A percentile compares a stretch with the other conserved stretches of the same genome.
Conservation (phyloP, 257 asterid genomes). For the Ilex aquifolium region DNA sequence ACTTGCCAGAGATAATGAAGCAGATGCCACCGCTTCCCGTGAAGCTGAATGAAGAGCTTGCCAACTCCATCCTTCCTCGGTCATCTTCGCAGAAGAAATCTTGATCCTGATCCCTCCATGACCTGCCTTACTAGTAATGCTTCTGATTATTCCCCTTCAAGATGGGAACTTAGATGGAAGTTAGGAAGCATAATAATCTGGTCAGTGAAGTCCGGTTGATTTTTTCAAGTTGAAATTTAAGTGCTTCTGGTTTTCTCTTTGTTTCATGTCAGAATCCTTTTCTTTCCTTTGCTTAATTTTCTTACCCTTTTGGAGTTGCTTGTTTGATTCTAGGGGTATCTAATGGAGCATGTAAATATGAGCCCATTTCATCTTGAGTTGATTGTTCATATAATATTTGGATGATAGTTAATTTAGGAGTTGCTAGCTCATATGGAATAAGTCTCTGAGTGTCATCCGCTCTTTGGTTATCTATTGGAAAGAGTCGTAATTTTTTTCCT, state of each 20-base stretch:
- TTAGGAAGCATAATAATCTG: slow-evolving; percentile 28
- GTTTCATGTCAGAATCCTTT: slow-evolving; percentile 3
- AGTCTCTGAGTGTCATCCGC: neutral
- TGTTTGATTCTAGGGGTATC: slow-evolving; percentile 5
- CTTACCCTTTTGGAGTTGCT: slow-evolving; percentile 4
- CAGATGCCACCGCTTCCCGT: slow-evolving; percentile 86
- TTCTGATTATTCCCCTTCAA: slow-evolving; percentile 11
- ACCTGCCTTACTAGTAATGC: slow-evolving; percentile 10
- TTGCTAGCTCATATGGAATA: neutral
- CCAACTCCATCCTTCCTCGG: slow-evolving; percentile 47
- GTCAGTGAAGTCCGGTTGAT: slow-evolving; percentile 14
- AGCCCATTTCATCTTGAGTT: neutral
- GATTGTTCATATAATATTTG: no score
- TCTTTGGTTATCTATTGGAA: slow-evolving; percentile 4
- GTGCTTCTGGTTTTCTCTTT: slow-evolving; percentile 10
- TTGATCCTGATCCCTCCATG: slow-evolving; percentile 15
- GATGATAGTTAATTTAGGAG: slow-evolving; percentile 4
- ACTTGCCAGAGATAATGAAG: slow-evolving; percentile 66
- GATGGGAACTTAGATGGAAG: slow-evolving; percentile 5
- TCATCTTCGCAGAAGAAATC: slow-evolving; percentile 30
- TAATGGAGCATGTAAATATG: slow-evolving; percentile 3
- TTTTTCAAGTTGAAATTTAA: slow-evolving; percentile 16
- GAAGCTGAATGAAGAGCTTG: slow-evolving; percentile 65
- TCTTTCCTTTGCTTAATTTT: slow-evolving; percentile 4
- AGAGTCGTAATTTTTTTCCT: no score